A percentile compares a stretch with the other conserved stretches of the same genome.
Conservation (phyloP, 78 protist species). For the Monosiga brevicollis region DNA sequence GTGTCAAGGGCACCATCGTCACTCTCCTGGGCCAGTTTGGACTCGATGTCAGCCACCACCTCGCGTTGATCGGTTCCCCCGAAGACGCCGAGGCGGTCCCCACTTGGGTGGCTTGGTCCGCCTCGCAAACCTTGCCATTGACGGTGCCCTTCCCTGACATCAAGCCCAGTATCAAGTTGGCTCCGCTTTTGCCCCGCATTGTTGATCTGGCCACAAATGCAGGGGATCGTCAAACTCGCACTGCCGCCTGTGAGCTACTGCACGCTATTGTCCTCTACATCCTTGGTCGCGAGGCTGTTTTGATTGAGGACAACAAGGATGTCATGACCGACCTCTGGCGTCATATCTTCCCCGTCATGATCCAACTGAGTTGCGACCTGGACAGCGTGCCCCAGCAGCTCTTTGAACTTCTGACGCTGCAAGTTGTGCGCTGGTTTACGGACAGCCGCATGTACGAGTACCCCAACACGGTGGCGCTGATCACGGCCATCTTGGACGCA, state of each 20-base stretch:
- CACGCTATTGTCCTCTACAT: slow-evolving; percentile 51
- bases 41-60: slow-evolving; percentile 8
- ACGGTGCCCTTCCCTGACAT: slow-evolving; percentile 43
- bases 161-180: slow-evolving; percentile 3
- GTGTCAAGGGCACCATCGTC: slow-evolving; percentile 39
- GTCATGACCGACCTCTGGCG: slow-evolving; percentile 9
- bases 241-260: slow-evolving; percentile 67
- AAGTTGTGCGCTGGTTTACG: slow-evolving; percentile 68
- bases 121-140: slow-evolving; percentile 1
- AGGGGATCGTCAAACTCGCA: slow-evolving; percentile 44
- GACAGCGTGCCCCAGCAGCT: slow-evolving; percentile 68
- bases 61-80: not conserved
- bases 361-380: slow-evolving; percentile 48
- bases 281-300: slow-evolving; percentile 34
- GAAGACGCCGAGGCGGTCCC: not conserved
- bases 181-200: slow-evolving; percentile 42
- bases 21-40: slow-evolving; percentile 48
- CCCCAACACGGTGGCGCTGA: slow-evolving; percentile 35
- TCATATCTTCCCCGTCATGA: slow-evolving; percentile 47
- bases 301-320: not conserved
- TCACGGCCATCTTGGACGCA: slow-evolving; percentile 49
- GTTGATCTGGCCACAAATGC: slow-evolving; percentile 44
- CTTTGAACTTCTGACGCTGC: slow-evolving; percentile 48
- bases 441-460: slow-evolving; percentile 14
- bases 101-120: slow-evolving; percentile 52